Base-by-base conservation (phyloP, 2,329 filamentous ascomycete genomes). In the Harringtonia lauricola region DNA sequence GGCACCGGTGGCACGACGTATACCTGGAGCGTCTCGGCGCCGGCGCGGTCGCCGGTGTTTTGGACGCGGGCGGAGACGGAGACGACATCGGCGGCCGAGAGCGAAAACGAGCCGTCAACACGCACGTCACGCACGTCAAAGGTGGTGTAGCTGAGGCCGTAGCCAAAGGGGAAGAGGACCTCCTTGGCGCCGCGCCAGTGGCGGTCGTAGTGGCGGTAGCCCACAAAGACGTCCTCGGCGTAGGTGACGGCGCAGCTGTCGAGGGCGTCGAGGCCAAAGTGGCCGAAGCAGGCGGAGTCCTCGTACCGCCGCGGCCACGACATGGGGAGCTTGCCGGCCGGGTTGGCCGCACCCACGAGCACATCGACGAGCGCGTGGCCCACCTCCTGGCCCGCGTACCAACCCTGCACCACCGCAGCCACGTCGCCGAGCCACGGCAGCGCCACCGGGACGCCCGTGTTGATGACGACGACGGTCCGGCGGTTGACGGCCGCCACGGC, bases 341-440 rank as follows among this genome's bases (percentile, higher is more conserved):
- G 86, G 56, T 85, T 88, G 39, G 75, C 71, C 48, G 81, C 74
- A 39, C 84, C 85, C 51, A 86, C 84, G 15, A 90, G 66, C 1
- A 89, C 71, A 51, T 90, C 85, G 0, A 82, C 84, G 49, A 92
- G 82, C 15, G 79, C 81, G 55, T 90, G 87, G 6, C 85, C 86
- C 4, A 81, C 82, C 64, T 92, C 86, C 54, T 90, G 86, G n/a
- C 86, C 86, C 47, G 84, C 83, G 54, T 88, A 90, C 84, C 85
- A 90, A 8, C 83, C 83, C 56, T 89, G 83, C 1, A 88, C 56
- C 1, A 89, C 65, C 2, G 79, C 75, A 8, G 63, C 59, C 2
- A 75, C 73, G 28, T 70, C 61, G 15, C 65, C 57, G 1, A 75
- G 66, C 81, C 81, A 86, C 1, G 81, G 81, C 79, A 86, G 81